Percentiles rank a stretch among this genome's conserved stretches.
phyloP scores from a whole-genome alignment of 2,329 filamentous ascomycete genomes.

The Xylariomycetidae sp. region DNA sequence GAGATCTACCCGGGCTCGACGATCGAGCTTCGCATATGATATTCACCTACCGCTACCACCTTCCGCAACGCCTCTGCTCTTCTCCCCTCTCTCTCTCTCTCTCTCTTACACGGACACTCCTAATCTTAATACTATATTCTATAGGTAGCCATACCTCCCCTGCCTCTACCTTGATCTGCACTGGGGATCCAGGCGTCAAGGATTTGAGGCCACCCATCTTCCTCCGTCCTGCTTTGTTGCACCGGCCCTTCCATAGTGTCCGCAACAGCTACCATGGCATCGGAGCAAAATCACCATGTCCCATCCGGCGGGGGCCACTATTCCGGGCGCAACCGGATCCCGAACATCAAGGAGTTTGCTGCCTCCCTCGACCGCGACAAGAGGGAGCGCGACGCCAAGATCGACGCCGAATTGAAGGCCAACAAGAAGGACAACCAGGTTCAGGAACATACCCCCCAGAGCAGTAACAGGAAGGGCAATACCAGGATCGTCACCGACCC shows the following conservation, averaged over 20 bases:
- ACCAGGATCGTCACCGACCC: constrained; percentile 80
- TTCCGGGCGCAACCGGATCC: constrained; percentile 76
- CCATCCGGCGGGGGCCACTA: constrained; percentile 53
- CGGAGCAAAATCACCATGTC: constrained; percentile 20
- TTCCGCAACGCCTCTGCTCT: too few species aligned
- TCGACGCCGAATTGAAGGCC: constrained; percentile 52
- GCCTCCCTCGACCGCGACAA: constrained; percentile 74
- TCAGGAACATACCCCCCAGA: constrained; percentile 37
- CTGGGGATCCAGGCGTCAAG: too few species aligned
- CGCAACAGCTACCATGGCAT: constrained; percentile 16
- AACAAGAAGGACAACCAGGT: constrained; percentile 26
- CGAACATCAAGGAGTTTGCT: constrained; percentile 81
- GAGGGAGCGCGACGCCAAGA: constrained; percentile 62
- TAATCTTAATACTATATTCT: too few species aligned
- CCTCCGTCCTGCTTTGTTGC: too few species aligned
- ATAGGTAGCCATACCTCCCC: too few species aligned
- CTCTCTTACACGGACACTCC: too few species aligned
- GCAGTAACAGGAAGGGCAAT: constrained; percentile 30
- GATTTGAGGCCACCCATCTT: too few species aligned
- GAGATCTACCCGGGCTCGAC: too few species aligned
- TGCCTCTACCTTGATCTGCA: too few species aligned
- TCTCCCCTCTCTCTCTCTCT: too few species aligned
- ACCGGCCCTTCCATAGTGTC: not conserved
- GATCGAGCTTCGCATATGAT: too few species aligned
- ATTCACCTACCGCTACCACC: too few species aligned